These are phyloP conservation scores for Blastobotrys americana DNA, from an alignment of 805 yeast species.

Conservation along the genomic window DNA sequence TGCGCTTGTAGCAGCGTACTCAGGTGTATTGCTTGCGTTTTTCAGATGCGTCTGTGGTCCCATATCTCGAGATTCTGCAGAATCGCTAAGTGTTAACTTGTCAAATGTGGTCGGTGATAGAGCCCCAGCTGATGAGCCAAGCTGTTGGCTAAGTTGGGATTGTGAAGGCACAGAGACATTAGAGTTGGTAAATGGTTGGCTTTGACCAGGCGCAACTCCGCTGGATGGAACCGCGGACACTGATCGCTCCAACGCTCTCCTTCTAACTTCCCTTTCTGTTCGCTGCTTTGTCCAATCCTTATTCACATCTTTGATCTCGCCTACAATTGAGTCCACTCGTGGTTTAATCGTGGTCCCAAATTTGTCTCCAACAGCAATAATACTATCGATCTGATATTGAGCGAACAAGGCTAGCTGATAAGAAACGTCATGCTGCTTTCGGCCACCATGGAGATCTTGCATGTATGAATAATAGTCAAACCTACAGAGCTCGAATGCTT, in stretches of 20 bases:
- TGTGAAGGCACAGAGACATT: too few relatives aligned
- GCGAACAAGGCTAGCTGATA: slow-evolving; percentile 33
- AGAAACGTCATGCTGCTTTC: slow-evolving; percentile 35
- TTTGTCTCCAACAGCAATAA: slow-evolving; percentile 23
- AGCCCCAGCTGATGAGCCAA: too few relatives aligned
- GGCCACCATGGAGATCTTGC: slow-evolving; percentile 36
- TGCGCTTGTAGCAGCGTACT: not conserved
- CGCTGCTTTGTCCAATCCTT: slow-evolving; percentile 35
- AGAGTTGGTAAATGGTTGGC: too few relatives aligned
- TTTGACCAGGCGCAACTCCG: too few relatives aligned
- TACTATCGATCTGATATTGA: slow-evolving; percentile 28
- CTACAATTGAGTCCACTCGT: slow-evolving; percentile 27
- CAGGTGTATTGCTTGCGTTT: not conserved
- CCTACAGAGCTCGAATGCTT: slow-evolving; percentile 35
- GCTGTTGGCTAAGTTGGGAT: too few relatives aligned
- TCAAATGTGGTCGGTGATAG: too few relatives aligned
- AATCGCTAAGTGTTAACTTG: not conserved
- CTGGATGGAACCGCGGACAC: slow-evolving; percentile 4
- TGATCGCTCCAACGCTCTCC: slow-evolving; percentile 32
- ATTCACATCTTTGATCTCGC: slow-evolving; percentile 30
- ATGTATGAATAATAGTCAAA: slow-evolving; percentile 37
- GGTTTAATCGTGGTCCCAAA: slow-evolving; percentile 26
- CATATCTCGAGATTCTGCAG: not conserved
- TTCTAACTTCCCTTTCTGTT: slow-evolving; percentile 32
- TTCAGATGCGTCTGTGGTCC: too few relatives aligned